These are phyloP conservation scores for Didymosphaeria variabile DNA, from an alignment of 2,329 filamentous ascomycete species.

Conservation along the genomic window DNA sequence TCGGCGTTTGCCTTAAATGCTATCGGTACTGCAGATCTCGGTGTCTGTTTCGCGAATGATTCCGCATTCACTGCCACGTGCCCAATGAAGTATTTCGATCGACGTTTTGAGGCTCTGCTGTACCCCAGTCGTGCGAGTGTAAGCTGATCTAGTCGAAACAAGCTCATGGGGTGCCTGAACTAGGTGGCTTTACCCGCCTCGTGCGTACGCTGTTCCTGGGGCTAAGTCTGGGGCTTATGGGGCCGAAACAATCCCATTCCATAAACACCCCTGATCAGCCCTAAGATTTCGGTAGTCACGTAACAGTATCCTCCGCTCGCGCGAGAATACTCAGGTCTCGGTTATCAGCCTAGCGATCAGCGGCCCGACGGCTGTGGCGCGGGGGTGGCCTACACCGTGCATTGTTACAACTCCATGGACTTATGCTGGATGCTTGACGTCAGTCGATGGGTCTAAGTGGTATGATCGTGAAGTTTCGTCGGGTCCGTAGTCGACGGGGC, in stretches of 20 bases:
- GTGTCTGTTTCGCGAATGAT: background rate
- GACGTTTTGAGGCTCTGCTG: background rate
- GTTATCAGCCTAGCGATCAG: background rate
- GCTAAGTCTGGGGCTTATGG: background rate
- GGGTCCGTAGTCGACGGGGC: background rate
- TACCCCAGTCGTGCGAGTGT: background rate
- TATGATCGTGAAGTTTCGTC: background rate
- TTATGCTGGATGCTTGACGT: background rate
- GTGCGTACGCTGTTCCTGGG: background rate
- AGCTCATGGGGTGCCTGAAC: background rate
- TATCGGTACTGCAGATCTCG: background rate
- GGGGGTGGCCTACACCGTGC: background rate
- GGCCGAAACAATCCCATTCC: background rate
- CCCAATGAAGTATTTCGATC: background rate
- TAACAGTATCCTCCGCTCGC: background rate
- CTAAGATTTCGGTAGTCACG: background rate
- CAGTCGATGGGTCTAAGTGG: background rate
- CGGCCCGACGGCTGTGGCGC: background rate
- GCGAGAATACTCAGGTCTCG: background rate
- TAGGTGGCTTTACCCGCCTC: background rate
- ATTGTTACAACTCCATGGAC: background rate
- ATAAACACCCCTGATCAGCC: background rate
- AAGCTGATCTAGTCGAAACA: background rate
- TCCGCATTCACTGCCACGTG: background rate
- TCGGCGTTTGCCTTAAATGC: background rate